These are phyloP conservation scores for Blastobotrys americana DNA, from an alignment of 805 yeast genomes.

Conservation along the genomic window DNA sequence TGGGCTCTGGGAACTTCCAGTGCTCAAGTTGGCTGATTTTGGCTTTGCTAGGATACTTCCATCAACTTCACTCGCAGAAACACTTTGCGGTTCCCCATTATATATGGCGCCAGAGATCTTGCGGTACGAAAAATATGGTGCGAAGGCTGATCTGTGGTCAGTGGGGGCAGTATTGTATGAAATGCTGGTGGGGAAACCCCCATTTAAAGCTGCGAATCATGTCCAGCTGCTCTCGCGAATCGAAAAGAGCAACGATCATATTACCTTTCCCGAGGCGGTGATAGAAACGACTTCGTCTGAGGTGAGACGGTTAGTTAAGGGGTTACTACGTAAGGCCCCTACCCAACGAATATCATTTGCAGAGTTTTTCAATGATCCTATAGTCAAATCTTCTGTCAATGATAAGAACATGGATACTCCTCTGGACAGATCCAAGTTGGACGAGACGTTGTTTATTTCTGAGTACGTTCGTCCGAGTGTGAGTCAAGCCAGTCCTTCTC, in stretches of 20 bases:
- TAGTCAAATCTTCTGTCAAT: constrained; percentile 45
- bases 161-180: constrained; percentile 95
- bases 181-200: constrained; percentile 95
- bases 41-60: constrained; percentile 96
- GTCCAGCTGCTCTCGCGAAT: constrained; percentile 82
- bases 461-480: constrained; percentile 48
- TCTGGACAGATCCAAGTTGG: constrained; percentile 56
- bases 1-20: constrained; percentile 84
- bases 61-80: constrained; percentile 89
- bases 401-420: constrained; percentile 37
- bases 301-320: constrained; percentile 62
- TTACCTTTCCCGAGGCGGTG: constrained; percentile 55
- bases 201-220: constrained; percentile 89
- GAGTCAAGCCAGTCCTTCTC: constrained; percentile 17
- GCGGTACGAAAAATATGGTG: constrained; percentile 90
- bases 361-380: constrained; percentile 74
- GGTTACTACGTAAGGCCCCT: constrained; percentile 75
- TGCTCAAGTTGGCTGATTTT: constrained; percentile 90
- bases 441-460: constrained; percentile 75
- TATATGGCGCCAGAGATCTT: constrained; percentile 99
- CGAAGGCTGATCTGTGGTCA: constrained; percentile 97
- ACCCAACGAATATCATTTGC: constrained; percentile 79
- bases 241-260: constrained; percentile 70
- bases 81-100: constrained; percentile 93
- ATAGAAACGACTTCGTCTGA: constrained; percentile 54